Base-by-base conservation (phyloP, 148 eudicot genomes). In the Rhododendron mucronatum region DNA sequence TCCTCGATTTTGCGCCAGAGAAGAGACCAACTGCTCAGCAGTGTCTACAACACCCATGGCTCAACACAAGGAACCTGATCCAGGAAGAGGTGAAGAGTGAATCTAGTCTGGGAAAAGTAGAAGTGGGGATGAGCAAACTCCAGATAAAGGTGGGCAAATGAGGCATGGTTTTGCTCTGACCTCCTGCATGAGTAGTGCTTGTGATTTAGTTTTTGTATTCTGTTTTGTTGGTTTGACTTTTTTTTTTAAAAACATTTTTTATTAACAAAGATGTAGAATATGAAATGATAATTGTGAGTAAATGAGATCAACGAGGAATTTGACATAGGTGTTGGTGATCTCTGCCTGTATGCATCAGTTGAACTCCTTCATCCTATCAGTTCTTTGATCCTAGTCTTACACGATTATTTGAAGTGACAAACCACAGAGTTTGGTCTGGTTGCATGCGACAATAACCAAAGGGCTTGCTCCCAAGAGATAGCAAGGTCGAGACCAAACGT, bases 21-120 rank as follows among this genome's bases (percentile, higher is more conserved):
- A 95, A 95, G 82, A 91, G 98, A 88, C 99, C 99, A 37, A 94
- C 98, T 59, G 99, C 98, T 41, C 92, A 94, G 86, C 95, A 92
- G 88, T 97, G 96, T 84, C 89, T 97, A 84, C 93, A 95, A 80
- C 98, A 97, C 86, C 92, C 98, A 28, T 97, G 98, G 98, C 92
- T 96, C 53, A 91, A 91, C 51, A 63, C 50, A 23, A 88, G 30
- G 47, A 87, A 92, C 71, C 59, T 85, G 80, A 86, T 86, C 30
- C 82, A 91, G 63, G 83, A 85, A 85, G 91, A 89, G 53, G 78
- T 79, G 79, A 86, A 88, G 26, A 84, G 44, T 83, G 89, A 80
- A 80, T 78, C 93, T 85, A 87, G 87, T 86, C 69, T 86, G 45
- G 86, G 88, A 82, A 90, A 89, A 83, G 83, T 89, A 77, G 83